Conservation (phyloP, 2,329 filamentous ascomycete genomes). For the Fusarium continuum region DNA sequence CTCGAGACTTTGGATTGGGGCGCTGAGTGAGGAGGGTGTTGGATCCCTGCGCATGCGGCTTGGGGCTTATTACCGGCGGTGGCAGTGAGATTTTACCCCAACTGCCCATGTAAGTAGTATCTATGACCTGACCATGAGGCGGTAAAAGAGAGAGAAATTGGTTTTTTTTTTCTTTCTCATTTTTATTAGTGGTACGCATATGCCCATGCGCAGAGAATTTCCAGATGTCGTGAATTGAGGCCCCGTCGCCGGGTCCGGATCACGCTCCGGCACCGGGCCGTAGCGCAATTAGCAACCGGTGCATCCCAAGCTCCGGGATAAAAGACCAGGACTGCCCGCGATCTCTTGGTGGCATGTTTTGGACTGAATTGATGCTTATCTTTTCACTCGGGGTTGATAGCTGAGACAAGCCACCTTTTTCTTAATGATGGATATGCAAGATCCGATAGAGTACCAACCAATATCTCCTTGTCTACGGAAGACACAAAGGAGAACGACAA, state of each 20-base stretch:
- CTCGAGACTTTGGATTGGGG: not conserved
- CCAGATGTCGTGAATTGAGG: not conserved
- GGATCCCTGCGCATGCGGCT: not conserved
- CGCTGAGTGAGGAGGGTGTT: not conserved
- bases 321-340: not conserved
- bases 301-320: not conserved
- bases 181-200: not conserved
- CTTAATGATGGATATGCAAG: not conserved
- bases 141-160: not conserved
- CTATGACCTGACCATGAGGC: not conserved
- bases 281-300: not conserved
- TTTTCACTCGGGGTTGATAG: not conserved
- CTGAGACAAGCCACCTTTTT: not conserved
- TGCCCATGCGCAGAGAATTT: not conserved
- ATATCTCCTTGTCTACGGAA: not conserved
- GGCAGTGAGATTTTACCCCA: not conserved
- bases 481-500: slow-evolving; percentile 9
- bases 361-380: not conserved
- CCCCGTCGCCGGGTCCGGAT: slow-evolving; percentile 7
- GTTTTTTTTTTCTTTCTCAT: not conserved
- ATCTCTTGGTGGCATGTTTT: not conserved
- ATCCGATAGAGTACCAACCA: not conserved
- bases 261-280: slow-evolving; percentile 15
- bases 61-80: slow-evolving; percentile 15
- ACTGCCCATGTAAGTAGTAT: not conserved